phyloP scores from a whole-genome alignment of 306 rosid genomes.

The Rubus parviflorus region DNA sequence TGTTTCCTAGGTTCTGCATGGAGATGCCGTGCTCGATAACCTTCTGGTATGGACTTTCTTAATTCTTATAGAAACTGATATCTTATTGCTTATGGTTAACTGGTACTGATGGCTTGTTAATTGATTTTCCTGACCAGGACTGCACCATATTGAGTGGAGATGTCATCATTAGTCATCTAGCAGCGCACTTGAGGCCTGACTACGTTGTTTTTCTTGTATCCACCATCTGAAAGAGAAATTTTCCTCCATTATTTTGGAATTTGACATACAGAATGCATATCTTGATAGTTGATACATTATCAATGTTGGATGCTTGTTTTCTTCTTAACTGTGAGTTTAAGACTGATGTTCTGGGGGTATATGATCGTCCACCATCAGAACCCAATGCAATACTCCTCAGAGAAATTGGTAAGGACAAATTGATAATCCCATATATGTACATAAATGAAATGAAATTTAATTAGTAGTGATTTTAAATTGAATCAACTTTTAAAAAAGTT shows the following conservation, averaged over 20 bases:
- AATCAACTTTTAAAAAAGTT: constrained; percentile 5
- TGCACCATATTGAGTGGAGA: constrained; percentile 96
- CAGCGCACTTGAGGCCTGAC: constrained; percentile 65
- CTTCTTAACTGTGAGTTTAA: constrained; percentile 40
- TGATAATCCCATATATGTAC: not conserved
- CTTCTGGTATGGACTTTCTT: constrained; percentile 53
- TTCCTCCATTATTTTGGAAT: constrained; percentile 23
- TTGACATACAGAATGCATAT: not conserved
- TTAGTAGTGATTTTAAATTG: not conserved
- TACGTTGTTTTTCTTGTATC: constrained; percentile 69
- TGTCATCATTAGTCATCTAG: constrained; percentile 85
- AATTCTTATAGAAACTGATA: constrained; percentile 12
- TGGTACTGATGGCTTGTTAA: not conserved
- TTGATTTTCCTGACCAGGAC: constrained; percentile 46
- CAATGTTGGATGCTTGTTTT: constrained; percentile 36
- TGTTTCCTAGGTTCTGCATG: constrained; percentile 75
- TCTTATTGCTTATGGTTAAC: constrained; percentile 5
- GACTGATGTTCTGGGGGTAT: constrained; percentile 93
- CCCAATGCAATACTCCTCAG: constrained; percentile 66
- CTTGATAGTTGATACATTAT: constrained; percentile 15
- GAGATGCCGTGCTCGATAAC: constrained; percentile 89
- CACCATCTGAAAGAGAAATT: constrained; percentile 24
- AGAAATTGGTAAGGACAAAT: constrained; percentile 66
- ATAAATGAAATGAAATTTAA: not conserved
- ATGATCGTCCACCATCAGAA: constrained; percentile 83